Evolutionary conservation across 2,329 filamentous ascomycete species (phyloP), one percentile per base, ranked within the genome.

Genomic region (Paracoccidioides lutzii): DNA sequence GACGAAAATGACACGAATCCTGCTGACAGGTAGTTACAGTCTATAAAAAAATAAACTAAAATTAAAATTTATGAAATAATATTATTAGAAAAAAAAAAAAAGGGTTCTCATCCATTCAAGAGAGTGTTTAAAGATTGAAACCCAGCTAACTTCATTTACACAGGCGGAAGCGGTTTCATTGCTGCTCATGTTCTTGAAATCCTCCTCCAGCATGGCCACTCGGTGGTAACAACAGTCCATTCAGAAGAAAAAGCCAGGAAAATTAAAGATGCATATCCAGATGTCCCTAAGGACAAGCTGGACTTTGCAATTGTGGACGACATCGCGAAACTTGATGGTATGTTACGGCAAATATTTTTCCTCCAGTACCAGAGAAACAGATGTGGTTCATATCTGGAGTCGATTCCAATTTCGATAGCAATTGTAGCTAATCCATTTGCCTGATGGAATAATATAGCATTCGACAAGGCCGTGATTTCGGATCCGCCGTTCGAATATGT

Each of bases 271-370:
- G 76, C 75, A 22, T 76, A 82, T 63, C 73, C 76, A 46, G 69
- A 66, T 33, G 69, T 73, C 6, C 72, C 77, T 1, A 77, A 79
- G 56, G 77, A 78, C 55, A 79, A 80, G 65, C 74, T 87, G 37
- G 78, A 78, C 57, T 86, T 83, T 64, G 77, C 73, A 40, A 79
- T 91, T 58, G 85, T 94, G 10, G 77, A 81, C 51, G 86, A 94
- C 61, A 83, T 94, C 60, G 83, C 84, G 0, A 66, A 81, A 40
- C 57, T 55, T 30, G 53, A 62, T 38, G 60, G 60, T 61, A 58
- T 37, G 55, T 28, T 7, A 15, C 5, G 35, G 4, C 2, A 4
- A 30, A 30, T 14, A 33, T 14, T 22, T 50, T 5, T 0, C 40
- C 3, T 8, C 14, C 35, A 5, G 22, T 15, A 37, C 22, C 2